Conservation (phyloP, 2,329 filamentous ascomycete genomes). For the Amauroascus niger region DNA sequence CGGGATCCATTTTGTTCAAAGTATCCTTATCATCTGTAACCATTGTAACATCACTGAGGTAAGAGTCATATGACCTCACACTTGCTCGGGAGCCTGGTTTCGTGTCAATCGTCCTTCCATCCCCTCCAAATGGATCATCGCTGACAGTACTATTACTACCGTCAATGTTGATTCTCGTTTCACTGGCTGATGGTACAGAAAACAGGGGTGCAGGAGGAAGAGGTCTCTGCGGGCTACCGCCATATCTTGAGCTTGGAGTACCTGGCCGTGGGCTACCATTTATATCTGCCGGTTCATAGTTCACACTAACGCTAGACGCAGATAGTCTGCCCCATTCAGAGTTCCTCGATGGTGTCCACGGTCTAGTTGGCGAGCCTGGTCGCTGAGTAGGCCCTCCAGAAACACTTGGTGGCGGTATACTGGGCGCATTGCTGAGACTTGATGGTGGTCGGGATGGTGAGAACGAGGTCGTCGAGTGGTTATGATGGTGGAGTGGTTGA, state of each 20-base stretch:
- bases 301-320: conserved; percentile 49
- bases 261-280: conserved; percentile 85
- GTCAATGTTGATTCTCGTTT: conserved; percentile 40
- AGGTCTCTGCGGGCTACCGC: conserved; percentile 75
- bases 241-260: conserved; percentile 80
- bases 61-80: conserved; percentile 54
- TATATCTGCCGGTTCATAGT: conserved; percentile 78
- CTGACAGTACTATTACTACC: conserved; percentile 54
- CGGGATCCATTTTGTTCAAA: conserved; percentile 37
- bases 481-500: conserved; percentile 25
- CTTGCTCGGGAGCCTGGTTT: conserved; percentile 48
- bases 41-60: conserved; percentile 50
- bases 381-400: conserved; percentile 29
- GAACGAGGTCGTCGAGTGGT: conserved; percentile 25
- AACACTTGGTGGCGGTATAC: conserved; percentile 33
- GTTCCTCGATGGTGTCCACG: conserved; percentile 47
- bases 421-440: conserved; percentile 34
- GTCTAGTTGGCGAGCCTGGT: conserved; percentile 37
- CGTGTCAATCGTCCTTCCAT: conserved; percentile 36
- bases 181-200: conserved; percentile 39
- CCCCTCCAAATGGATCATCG: conserved; percentile 63
- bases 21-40: conserved; percentile 46
- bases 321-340: conserved; percentile 63
- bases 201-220: conserved; percentile 85
- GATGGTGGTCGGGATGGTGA: conserved; percentile 35